phyloP scores from a whole-genome alignment of 148 eudicot genomes.

The Rhododendron griersonianum region DNA sequence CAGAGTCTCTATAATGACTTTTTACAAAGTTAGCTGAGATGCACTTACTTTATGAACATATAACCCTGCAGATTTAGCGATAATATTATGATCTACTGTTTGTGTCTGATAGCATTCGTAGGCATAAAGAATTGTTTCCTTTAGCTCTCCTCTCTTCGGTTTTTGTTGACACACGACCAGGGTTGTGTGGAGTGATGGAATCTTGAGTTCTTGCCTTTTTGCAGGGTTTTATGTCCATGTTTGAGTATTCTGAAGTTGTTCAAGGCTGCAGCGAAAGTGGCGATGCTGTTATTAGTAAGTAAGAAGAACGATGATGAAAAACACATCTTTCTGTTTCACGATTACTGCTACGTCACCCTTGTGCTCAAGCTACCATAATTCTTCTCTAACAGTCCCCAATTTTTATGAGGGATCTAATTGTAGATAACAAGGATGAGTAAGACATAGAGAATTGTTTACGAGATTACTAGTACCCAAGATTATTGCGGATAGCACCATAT shows the following conservation, averaged over 20 bases:
- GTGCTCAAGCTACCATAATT: too few relatives aligned
- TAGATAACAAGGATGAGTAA: too few relatives aligned
- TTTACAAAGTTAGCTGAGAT: not conserved
- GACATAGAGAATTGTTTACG: too few relatives aligned
- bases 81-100: not conserved
- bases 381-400: too few relatives aligned
- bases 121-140: not conserved
- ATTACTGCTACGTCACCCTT: too few relatives aligned
- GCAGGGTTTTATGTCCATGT: not conserved
- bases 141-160: too few relatives aligned
- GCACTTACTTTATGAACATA: not conserved
- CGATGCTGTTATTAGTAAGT: not conserved
- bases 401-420: too few relatives aligned
- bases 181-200: not conserved
- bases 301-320: too few relatives aligned
- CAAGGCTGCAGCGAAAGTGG: not conserved
- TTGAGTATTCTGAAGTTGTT: not conserved
- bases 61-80: not conserved
- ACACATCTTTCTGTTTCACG: too few relatives aligned
- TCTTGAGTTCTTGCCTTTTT: not conserved
- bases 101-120: not conserved
- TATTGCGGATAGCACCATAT: too few relatives aligned
- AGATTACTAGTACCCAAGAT: too few relatives aligned
- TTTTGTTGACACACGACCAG: not conserved
- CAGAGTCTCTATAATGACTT: too few relatives aligned